Percentiles rank a stretch among this genome's conserved stretches.
Conservation (phyloP, 2,329 filamentous ascomycete genomes). For the Zymoseptoria passerinii region DNA sequence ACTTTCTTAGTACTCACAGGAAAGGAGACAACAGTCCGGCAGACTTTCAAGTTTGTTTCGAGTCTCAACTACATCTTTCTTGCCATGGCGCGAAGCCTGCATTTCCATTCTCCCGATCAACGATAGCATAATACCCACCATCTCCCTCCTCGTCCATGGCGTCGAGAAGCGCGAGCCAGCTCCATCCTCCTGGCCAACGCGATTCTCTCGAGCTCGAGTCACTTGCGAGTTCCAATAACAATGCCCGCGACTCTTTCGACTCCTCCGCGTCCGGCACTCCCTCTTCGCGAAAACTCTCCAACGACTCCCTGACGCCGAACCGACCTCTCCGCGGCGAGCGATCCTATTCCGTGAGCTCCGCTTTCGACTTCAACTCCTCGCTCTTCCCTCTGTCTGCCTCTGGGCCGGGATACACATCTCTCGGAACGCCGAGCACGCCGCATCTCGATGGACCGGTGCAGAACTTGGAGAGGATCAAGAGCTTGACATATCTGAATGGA, state of each 20-base stretch:
- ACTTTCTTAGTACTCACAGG: too few relatives aligned
- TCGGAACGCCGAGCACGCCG: slow-evolving; percentile 64
- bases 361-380: slow-evolving; percentile 90
- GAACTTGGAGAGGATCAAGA: slow-evolving; percentile 89
- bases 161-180: background rate
- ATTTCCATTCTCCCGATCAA: background rate
- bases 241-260: slow-evolving; percentile 56
- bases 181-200: slow-evolving; percentile 43
- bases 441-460: slow-evolving; percentile 30
- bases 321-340: slow-evolving; percentile 29
- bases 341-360: slow-evolving; percentile 78
- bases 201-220: slow-evolving; percentile 96
- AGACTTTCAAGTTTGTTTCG: background rate
- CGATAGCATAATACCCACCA: background rate
- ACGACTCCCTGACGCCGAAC: slow-evolving; percentile 44
- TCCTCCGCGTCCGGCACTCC: slow-evolving; percentile 71
- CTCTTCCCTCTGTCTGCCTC: slow-evolving; percentile 86
- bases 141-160: background rate
- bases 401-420: slow-evolving; percentile 66
- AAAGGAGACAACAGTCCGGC: background rate
- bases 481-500: slow-evolving; percentile 87
- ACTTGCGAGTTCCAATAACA: slow-evolving; percentile 70
- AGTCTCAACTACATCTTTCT: background rate
- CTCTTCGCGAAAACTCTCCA: slow-evolving; percentile 85
- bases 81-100: background rate